phyloP scores from a whole-genome alignment of 1,139 yeast species.

The Pichia norvegensis region DNA sequence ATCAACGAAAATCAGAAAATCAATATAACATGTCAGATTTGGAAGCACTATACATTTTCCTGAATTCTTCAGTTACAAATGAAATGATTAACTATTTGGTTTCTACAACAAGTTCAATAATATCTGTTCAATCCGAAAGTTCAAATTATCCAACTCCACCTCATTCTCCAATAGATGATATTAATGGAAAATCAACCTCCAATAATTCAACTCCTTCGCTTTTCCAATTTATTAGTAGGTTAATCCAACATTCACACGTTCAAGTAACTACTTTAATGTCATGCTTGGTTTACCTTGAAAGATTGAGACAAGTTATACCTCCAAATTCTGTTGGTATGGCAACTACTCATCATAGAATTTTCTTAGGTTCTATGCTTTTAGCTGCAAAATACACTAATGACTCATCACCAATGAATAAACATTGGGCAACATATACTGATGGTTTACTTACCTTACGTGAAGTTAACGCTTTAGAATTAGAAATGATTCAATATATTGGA shows the following conservation, averaged over 20 bases:
- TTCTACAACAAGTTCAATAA: constrained; percentile 71
- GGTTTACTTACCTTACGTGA: constrained; percentile 71
- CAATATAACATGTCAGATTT: constrained; percentile 37
- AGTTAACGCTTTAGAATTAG: constrained; percentile 87
- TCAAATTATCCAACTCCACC: constrained; percentile 38
- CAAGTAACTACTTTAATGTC: constrained; percentile 96
- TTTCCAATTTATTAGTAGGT: constrained; percentile 56
- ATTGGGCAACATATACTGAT: constrained; percentile 89
- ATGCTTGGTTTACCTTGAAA: constrained; percentile 70
- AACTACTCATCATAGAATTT: constrained; percentile 88
- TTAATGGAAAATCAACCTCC: constrained; percentile 2
- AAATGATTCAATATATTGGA: constrained; percentile 67
- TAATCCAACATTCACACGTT: constrained; percentile 77
- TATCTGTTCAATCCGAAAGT: constrained; percentile 30
- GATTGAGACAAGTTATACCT: constrained; percentile 70
- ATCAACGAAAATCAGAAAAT: background rate
- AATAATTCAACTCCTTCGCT: constrained; percentile 32
- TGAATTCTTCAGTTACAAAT: constrained; percentile 65
- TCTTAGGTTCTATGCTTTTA: constrained; percentile 76
- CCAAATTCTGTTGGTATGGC: constrained; percentile 88
- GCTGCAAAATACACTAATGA: constrained; percentile 91
- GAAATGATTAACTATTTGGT: constrained; percentile 81
- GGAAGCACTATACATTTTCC: constrained; percentile 64
- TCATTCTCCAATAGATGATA: constrained; percentile 30
- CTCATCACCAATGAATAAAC: constrained; percentile 88